Evolutionary conservation across 2,329 filamentous ascomycete species (phyloP).

Genomic region (Cladophialophora bantiana): DNA sequence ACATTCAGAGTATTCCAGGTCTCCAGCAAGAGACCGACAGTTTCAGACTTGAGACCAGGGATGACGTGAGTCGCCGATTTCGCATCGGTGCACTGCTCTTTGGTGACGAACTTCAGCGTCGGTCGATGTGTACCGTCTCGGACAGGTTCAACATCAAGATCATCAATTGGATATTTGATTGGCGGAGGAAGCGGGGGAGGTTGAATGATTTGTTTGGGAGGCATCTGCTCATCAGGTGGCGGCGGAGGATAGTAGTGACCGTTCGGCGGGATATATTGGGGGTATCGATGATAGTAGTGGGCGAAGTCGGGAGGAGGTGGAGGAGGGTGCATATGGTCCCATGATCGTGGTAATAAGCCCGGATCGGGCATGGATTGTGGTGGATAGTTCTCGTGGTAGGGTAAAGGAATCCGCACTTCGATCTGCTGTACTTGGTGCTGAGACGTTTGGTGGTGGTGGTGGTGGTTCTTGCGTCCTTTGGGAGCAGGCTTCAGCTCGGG

Average conservation of each 20-base stretch:
- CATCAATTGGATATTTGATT: constrained; percentile 95
- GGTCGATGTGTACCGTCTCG: constrained; percentile 72
- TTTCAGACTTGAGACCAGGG: constrained; percentile 77
- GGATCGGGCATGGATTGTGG: constrained; percentile 54
- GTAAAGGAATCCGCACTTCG: constrained; percentile 55
- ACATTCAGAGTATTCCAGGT: constrained; percentile 98
- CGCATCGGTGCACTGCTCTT: constrained; percentile 55
- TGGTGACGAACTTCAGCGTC: constrained; percentile 76
- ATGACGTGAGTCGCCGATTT: constrained; percentile 55
- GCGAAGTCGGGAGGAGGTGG: constrained; percentile 19
- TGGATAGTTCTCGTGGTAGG: constrained; percentile 61
- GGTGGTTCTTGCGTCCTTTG: constrained; percentile 60
- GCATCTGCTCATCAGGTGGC: constrained; percentile 20
- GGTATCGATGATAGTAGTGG: constrained; percentile 21
- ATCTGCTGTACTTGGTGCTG: constrained; percentile 18
- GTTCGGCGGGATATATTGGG: constrained; percentile 41
- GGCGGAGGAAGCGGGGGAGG: constrained; percentile 72
- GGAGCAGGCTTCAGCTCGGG: constrained; percentile 76
- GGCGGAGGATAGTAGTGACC: constrained; percentile 43
- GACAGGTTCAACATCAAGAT: constrained; percentile 78
- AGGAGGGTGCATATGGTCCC: constrained; percentile 33
- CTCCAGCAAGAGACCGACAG: constrained; percentile 84
- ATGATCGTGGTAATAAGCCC: constrained; percentile 44
- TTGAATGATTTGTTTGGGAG: constrained; percentile 38
- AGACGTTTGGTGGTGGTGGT: constrained; percentile 28